Evolutionary conservation across 441 rosid genomes (phyloP), one percentile per base, ranked within the genome.

Genomic region (Arabidopsis lyrata): DNA sequence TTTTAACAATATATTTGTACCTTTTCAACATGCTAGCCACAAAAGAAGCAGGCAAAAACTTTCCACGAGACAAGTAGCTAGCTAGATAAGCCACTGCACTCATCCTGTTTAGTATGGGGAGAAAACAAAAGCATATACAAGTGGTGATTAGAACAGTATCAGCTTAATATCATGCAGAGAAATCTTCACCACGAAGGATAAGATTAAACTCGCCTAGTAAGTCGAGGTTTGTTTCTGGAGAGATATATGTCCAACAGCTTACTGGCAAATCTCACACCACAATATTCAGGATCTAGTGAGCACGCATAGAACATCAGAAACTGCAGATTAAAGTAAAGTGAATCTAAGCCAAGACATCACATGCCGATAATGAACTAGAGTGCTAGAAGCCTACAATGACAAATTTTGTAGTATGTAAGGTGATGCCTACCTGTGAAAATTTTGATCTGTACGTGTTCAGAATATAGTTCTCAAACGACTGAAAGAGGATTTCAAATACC

Each of bases 51-150:
- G 87, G 72, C 55, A 91, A 74, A 78, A 91, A 91, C 78, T 84
- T 90, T 31, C 82, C 98, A 27, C 95, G 90, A 65, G 96, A 84
- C 85, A 93, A 76, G 76, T 85, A 93, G 80, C 97, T 88, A 68
- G 92, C 90, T 73, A 93, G 93, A 83, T 90, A 93, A 38, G 93
- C 84, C 68, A 82, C 93, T 57, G 95, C 88, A 83, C 88, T 91
- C 96, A 84, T 93, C 88, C 92, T 91, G 91, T 29, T 8, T 8
- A 59, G 53, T 13, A 39, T 16, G 34, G 6, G 8, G 27, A 65
- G 34, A 53, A 68, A 61, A 72, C 24, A 44, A 74, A 58, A 38
- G 47, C 64, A 35, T 27, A 29, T 10, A 32, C 36, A 48, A 63
- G 29, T 73, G 44, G 41, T 72, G 15, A 48, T 34, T 47, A 58